These are phyloP conservation scores for Pleurotus eryngii DNA, from an alignment of 768 basidiomycete genomes.

Conservation along the genomic window DNA sequence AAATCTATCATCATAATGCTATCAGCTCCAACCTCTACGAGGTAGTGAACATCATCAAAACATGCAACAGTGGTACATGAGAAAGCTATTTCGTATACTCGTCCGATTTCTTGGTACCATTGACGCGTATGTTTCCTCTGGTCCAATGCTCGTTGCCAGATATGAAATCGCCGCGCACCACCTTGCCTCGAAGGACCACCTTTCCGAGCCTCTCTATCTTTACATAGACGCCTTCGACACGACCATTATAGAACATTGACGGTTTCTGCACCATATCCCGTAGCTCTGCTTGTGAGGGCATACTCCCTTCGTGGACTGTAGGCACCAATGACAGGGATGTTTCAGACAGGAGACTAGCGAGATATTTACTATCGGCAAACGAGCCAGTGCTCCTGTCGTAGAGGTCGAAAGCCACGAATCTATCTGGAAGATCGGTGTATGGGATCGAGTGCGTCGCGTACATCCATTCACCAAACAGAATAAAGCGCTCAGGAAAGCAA, in stretches of 20 bases:
- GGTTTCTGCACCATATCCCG: constrained; percentile 40
- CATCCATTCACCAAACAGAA: constrained; percentile 65
- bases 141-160: constrained; percentile 64
- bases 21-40: no score
- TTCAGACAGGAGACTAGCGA: constrained; percentile 30
- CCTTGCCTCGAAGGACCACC: constrained; percentile 47
- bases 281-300: constrained; percentile 38
- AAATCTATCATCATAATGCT: no score
- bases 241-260: constrained; percentile 45
- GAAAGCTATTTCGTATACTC: no score
- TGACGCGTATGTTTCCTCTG: constrained; percentile 34
- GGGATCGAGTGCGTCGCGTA: constrained; percentile 59
- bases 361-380: constrained; percentile 35
- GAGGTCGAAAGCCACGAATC: constrained; percentile 57
- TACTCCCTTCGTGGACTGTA: constrained; percentile 36
- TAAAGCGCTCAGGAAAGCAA: constrained; percentile 53
- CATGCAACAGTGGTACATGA: no score
- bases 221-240: constrained; percentile 56
- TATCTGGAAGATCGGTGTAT: constrained; percentile 51
- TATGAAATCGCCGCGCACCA: constrained; percentile 59
- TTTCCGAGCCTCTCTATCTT: constrained; percentile 42
- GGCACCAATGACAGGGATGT: constrained; percentile 44
- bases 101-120: constrained; percentile 20
- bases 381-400: constrained; percentile 46
- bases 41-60: no score